phyloP scores from a whole-genome alignment of 179 eudicot species.

The Beta macrorhiza region DNA sequence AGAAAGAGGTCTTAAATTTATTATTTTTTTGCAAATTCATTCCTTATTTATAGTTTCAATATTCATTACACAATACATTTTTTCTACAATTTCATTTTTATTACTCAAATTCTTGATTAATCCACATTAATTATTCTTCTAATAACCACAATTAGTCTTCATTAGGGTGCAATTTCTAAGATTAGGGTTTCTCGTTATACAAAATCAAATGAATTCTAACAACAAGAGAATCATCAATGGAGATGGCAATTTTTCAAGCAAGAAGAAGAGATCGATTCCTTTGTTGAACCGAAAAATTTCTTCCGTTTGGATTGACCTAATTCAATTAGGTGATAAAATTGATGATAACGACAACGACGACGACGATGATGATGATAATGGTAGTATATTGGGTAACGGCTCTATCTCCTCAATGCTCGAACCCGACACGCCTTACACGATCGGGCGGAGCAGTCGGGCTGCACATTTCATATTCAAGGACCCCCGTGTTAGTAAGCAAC shows the following conservation, averaged over 20 bases:
- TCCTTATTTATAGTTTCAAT: neutral
- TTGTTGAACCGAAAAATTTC: neutral
- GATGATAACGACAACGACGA: neutral
- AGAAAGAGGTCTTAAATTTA: too few species aligned
- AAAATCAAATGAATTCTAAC: constrained; percentile 19
- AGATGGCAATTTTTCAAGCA: constrained; percentile 8
- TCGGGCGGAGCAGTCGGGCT: constrained; percentile 47
- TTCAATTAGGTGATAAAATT: constrained; percentile 22
- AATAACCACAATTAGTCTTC: neutral
- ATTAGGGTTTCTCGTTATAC: neutral
- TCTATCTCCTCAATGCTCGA: constrained; percentile 20
- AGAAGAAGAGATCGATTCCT: constrained; percentile 13
- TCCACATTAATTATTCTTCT: neutral
- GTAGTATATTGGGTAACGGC: neutral
- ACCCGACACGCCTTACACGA: constrained; percentile 47
- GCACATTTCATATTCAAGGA: constrained; percentile 55
- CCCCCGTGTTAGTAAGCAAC: constrained; percentile 66
- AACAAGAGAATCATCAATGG: constrained; percentile 18
- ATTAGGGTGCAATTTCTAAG: neutral
- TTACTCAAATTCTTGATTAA: neutral
- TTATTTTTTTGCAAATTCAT: neutral
- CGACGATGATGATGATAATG: neutral
- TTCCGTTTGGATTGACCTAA: constrained; percentile 34
- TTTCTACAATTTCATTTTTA: neutral
- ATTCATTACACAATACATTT: neutral